A percentile compares a stretch with the other conserved stretches of the same genome.
Conservation (phyloP, 306 rosid genomes). For the Castanea sativa region DNA sequence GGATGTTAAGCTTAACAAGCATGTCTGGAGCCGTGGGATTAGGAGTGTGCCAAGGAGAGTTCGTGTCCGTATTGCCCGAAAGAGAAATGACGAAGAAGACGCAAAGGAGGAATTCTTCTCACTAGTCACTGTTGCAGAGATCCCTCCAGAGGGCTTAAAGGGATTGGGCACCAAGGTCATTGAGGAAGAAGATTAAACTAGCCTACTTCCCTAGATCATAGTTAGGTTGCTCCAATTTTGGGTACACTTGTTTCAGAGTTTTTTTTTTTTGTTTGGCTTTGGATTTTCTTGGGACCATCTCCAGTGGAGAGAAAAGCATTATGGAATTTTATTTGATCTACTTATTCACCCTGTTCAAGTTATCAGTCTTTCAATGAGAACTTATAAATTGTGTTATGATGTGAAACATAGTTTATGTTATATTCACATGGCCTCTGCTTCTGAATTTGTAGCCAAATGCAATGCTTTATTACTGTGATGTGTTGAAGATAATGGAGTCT, state of each 20-base stretch:
- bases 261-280: background rate
- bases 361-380: background rate
- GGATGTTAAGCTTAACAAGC: conserved; percentile 49
- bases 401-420: background rate
- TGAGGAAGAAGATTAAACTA: conserved; percentile 43
- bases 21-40: conserved; percentile 45
- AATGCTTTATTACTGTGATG: background rate
- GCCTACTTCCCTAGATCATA: conserved; percentile 2
- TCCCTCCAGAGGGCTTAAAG: conserved; percentile 40
- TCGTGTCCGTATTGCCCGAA: conserved; percentile 36
- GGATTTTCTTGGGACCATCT: background rate
- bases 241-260: conserved; percentile 4
- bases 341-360: background rate
- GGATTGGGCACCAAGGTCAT: conserved; percentile 38
- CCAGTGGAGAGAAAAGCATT: background rate
- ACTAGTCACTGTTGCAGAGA: conserved; percentile 41
- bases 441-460: background rate
- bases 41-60: conserved; percentile 44
- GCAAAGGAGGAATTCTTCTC: conserved; percentile 52
- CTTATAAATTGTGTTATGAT: background rate
- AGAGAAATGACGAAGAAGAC: conserved; percentile 47
- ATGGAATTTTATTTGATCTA: conserved; percentile 8
- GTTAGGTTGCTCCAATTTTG: conserved; percentile 23
- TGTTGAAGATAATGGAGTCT: background rate
- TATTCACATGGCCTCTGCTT: background rate